phyloP scores from a whole-genome alignment of 768 basidiomycete genomes.

The Fistulinella prunicolor region DNA sequence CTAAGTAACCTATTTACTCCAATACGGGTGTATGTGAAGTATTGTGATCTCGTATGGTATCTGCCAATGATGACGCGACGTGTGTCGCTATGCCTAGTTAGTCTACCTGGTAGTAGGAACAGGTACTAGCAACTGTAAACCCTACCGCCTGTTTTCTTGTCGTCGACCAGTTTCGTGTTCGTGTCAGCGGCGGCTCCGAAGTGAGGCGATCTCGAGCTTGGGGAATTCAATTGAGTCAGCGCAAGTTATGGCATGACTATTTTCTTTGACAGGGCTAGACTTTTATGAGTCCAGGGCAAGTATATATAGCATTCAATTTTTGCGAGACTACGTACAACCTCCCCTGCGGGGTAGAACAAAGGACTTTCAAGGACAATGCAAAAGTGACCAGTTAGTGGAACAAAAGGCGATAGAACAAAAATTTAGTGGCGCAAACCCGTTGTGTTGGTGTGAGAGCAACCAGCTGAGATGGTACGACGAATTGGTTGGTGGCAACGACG shows the following conservation, averaged over 20 bases:
- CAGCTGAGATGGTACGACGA: neutral
- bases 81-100: neutral
- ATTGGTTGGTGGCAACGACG: slow-evolving; percentile 1
- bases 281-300: too few relatives aligned
- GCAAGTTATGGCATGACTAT: slow-evolving; percentile 4
- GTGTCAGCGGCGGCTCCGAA: neutral
- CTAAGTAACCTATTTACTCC: too few relatives aligned
- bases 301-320: neutral
- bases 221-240: neutral
- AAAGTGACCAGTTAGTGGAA: slow-evolving; percentile 13
- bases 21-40: too few relatives aligned
- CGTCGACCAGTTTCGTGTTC: neutral
- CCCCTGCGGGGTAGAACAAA: slow-evolving; percentile 13
- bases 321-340: slow-evolving; percentile 10
- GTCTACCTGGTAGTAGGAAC: neutral
- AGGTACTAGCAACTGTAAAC: too few relatives aligned
- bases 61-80: too few relatives aligned
- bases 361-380: slow-evolving; percentile 18
- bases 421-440: neutral
- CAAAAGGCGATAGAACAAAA: slow-evolving; percentile 5
- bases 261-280: neutral
- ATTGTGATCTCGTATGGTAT: too few relatives aligned
- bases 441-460: neutral
- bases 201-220: neutral
- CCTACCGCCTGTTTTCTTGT: too few relatives aligned